These are phyloP conservation scores for Lactarius tabidus DNA, from an alignment of 768 basidiomycete species.

Conservation along the genomic window DNA sequence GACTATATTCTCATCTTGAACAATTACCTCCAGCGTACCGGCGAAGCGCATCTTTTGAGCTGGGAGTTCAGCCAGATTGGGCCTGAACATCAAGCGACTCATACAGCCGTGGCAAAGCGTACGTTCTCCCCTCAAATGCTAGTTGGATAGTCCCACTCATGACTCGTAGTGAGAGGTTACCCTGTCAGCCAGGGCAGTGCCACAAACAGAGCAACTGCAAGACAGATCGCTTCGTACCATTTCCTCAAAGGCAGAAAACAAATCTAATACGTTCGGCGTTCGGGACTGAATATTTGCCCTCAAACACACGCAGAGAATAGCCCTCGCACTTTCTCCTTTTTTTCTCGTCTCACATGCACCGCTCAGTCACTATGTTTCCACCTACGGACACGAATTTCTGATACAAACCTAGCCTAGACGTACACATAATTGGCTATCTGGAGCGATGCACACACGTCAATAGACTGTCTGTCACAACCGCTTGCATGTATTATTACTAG, in stretches of 20 bases:
- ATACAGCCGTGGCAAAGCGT: conserved; percentile 22
- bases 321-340: neutral
- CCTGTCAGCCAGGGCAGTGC: conserved; percentile 21
- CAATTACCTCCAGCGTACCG: conserved; percentile 23
- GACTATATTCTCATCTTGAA: conserved; percentile 26
- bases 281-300: neutral
- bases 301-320: conserved; percentile 2
- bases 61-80: conserved; percentile 24
- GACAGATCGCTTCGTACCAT: conserved; percentile 21
- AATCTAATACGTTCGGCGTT: conserved; percentile 2
- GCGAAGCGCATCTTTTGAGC: conserved; percentile 19
- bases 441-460: neutral
- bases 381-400: neutral
- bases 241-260: conserved; percentile 16
- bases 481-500: neutral
- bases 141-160: neutral
- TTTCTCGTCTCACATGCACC: neutral
- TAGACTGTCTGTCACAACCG: neutral
- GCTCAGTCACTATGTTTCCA: neutral
- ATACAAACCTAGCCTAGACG: neutral
- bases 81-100: conserved; percentile 23
- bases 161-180: conserved; percentile 14
- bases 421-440: neutral
- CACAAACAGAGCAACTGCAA: conserved; percentile 20
- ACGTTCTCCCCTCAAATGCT: neutral